phyloP scores from a whole-genome alignment of 2,329 filamentous ascomycete genomes.

The Rhynchosporium agropyri region DNA sequence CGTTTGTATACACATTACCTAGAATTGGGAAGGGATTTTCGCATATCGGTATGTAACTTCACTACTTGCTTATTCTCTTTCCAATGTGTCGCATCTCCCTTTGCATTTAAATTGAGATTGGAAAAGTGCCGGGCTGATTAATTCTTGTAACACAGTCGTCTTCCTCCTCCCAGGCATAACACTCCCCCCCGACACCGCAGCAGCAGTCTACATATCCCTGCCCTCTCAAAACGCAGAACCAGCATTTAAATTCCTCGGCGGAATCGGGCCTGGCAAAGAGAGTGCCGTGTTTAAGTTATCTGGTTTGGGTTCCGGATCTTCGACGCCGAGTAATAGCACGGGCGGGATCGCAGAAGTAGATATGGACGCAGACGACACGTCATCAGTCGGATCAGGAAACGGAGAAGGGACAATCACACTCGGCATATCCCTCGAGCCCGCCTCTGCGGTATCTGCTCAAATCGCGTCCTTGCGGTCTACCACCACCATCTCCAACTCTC shows the following conservation, averaged over 20 bases:
- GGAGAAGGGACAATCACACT: constrained; percentile 61
- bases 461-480: constrained; percentile 61
- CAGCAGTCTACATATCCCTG: constrained; percentile 87
- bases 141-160: constrained; percentile 52
- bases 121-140: neutral
- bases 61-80: neutral
- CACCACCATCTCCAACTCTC: constrained; percentile 28
- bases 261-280: constrained; percentile 86
- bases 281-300: constrained; percentile 86
- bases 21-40: constrained; percentile 59
- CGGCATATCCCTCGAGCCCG: constrained; percentile 81
- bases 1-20: constrained; percentile 58
- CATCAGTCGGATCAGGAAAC: constrained; percentile 25
- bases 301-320: constrained; percentile 22
- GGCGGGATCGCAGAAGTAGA: constrained; percentile 44
- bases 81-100: neutral
- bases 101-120: neutral
- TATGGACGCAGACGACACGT: constrained; percentile 36
- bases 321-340: constrained; percentile 35
- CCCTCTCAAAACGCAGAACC: constrained; percentile 44
- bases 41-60: constrained; percentile 61
- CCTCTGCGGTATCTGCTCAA: constrained; percentile 69
- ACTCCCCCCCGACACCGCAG: constrained; percentile 76
- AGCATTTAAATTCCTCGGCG: constrained; percentile 81
- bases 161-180: constrained; percentile 78